Conservation (phyloP, 345 rosid species). For the Punica granatum region DNA sequence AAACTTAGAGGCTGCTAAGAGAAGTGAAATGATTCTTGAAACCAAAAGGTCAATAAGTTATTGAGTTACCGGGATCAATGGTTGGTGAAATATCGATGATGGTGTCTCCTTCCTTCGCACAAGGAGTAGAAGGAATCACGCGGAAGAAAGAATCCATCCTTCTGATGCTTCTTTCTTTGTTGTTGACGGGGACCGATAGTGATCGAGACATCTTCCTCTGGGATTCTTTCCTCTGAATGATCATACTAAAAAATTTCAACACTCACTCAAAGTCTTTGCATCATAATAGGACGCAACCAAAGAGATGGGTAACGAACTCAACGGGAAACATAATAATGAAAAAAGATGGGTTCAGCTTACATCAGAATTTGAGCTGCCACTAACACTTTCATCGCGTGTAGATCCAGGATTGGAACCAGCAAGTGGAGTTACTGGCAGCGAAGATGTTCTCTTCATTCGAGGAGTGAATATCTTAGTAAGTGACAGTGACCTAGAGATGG, state of each 20-base stretch:
- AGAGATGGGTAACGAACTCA: neutral
- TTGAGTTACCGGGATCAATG: slow-evolving; percentile 35
- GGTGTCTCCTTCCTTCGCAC: slow-evolving; percentile 52
- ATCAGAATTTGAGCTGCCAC: slow-evolving; percentile 33
- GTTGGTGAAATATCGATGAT: slow-evolving; percentile 26
- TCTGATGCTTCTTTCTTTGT: slow-evolving; percentile 54
- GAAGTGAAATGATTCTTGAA: neutral
- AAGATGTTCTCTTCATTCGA: slow-evolving; percentile 68
- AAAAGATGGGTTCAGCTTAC: slow-evolving; percentile 31
- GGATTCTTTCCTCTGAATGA: slow-evolving; percentile 46
- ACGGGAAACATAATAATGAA: no score
- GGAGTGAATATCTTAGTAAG: slow-evolving; percentile 81
- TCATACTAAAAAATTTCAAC: neutral
- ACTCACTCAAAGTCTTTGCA: neutral
- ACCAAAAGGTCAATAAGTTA: neutral
- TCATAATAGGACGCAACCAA: neutral
- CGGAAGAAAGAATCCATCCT: slow-evolving; percentile 92
- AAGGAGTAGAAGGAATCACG: slow-evolving; percentile 75
- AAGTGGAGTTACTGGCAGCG: slow-evolving; percentile 60
- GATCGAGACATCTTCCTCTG: slow-evolving; percentile 53
- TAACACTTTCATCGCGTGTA: slow-evolving; percentile 28
- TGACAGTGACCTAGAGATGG: slow-evolving; percentile 70
- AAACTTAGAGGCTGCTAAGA: neutral
- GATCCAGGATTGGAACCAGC: slow-evolving; percentile 38
- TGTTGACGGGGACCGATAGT: slow-evolving; percentile 68